These are phyloP conservation scores for Xerocomellus chrysenteron DNA, from an alignment of 768 basidiomycete genomes.

Conservation along the genomic window DNA sequence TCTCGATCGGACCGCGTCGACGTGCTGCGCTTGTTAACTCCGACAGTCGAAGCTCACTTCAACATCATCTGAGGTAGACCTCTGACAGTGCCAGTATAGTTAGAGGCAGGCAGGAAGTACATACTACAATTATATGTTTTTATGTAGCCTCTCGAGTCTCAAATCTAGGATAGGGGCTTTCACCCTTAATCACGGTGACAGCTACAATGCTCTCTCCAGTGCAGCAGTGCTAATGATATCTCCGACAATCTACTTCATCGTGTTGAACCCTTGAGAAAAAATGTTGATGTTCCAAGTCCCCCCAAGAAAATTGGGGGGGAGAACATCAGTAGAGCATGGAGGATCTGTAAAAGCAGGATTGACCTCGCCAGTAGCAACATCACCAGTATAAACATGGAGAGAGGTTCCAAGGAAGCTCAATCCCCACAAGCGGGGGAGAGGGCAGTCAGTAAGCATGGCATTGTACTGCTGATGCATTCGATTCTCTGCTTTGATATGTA, in stretches of 20 bases:
- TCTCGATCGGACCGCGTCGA: too few species aligned
- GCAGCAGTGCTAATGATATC: neutral
- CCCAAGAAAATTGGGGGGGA: neutral
- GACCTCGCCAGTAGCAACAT: neutral
- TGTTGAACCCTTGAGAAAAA: neutral
- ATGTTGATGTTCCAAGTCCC: neutral
- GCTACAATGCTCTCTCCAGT: neutral
- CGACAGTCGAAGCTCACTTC: too few species aligned
- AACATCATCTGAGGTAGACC: too few species aligned
- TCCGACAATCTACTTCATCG: neutral
- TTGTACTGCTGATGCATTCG: neutral
- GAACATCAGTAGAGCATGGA: neutral
- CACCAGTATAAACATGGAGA: neutral
- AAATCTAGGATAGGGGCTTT: too few species aligned
- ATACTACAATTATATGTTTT: too few species aligned
- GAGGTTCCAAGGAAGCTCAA: neutral
- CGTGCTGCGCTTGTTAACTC: too few species aligned
- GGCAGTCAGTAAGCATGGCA: neutral
- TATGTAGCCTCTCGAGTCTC: too few species aligned
- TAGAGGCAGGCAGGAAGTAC: too few species aligned
- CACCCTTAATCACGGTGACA: too few species aligned
- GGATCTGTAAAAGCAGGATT: neutral
- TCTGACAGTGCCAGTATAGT: too few species aligned
- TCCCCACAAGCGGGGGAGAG: neutral
- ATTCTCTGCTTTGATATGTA: neutral